Percentiles rank a stretch among this genome's conserved stretches.
Evolutionary conservation across 768 basidiomycete species (phyloP).

Genomic region (Tricholoma bakamatsutake): DNA sequence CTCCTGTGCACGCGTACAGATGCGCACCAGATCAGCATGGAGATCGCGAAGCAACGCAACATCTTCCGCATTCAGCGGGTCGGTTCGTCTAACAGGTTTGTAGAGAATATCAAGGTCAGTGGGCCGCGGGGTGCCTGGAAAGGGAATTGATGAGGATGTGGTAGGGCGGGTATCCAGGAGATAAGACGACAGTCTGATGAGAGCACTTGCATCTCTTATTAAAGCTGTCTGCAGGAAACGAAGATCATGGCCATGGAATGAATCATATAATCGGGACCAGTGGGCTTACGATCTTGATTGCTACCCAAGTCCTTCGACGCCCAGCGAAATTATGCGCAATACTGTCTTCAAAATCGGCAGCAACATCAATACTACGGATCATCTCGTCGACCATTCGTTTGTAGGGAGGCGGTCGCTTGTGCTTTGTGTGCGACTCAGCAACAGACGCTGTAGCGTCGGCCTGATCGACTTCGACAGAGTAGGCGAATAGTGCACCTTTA

Average conservation of each 20-base stretch:
- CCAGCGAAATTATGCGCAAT: constrained; percentile 16
- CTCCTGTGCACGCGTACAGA: constrained; percentile 59
- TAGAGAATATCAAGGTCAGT: constrained; percentile 55
- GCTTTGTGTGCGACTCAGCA: constrained; percentile 10
- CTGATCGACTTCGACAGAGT: constrained; percentile 83
- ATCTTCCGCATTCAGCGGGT: constrained; percentile 46
- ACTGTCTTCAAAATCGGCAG: constrained; percentile 73
- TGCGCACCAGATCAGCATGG: constrained; percentile 51
- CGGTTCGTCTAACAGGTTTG: constrained; percentile 1
- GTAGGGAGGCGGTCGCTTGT: constrained; percentile 32
- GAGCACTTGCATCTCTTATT: constrained; percentile 52
- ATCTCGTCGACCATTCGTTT: constrained; percentile 72
- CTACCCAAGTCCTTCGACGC: constrained; percentile 72
- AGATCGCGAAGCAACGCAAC: constrained; percentile 55
- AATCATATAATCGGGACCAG: constrained; percentile 1
- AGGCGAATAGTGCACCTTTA: constrained; percentile 73
- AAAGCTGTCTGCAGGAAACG: constrained; percentile 53
- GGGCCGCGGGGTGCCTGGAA: constrained; percentile 61
- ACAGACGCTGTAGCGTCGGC: constrained; percentile 33
- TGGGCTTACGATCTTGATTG: constrained; percentile 68
- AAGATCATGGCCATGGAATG: background rate
- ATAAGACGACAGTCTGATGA: constrained; percentile 57
- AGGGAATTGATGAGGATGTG: constrained; percentile 37
- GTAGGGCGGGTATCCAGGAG: constrained; percentile 39
- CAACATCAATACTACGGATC: constrained; percentile 67